phyloP scores from a whole-genome alignment of 179 eudicot genomes.

The Sideroxylon spinosum region DNA sequence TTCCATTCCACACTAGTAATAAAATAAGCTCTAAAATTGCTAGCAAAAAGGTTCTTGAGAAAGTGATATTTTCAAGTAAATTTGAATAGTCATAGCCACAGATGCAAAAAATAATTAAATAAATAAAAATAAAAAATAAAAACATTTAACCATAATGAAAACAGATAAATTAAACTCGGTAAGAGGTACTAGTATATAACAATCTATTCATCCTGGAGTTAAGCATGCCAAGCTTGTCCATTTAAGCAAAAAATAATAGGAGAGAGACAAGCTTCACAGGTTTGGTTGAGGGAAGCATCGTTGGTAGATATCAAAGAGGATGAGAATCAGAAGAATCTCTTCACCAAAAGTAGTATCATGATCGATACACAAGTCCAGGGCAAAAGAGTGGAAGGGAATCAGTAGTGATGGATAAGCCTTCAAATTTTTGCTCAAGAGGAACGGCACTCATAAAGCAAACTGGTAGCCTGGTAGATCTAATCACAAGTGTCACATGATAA shows the following conservation, averaged over 20 bases:
- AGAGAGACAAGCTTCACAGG: not conserved
- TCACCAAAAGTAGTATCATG: not conserved
- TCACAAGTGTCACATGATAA: not conserved
- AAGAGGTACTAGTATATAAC: not conserved
- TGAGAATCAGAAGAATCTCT: not conserved
- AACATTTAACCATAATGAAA: not conserved
- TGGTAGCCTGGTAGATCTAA: not conserved
- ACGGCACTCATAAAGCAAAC: not conserved
- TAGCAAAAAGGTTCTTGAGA: not conserved
- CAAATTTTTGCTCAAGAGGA: not conserved
- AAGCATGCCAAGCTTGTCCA: not conserved
- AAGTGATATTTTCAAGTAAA: not conserved
- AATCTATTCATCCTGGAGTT: not conserved
- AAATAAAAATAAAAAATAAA: no score
- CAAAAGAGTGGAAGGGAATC: not conserved
- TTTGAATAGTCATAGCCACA: not conserved
- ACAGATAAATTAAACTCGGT: not conserved
- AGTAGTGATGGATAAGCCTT: not conserved
- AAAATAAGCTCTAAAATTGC: not conserved
- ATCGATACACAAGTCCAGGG: not conserved
- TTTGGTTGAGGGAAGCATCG: not conserved
- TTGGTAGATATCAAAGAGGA: no score
- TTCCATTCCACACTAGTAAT: not conserved
- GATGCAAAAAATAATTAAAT: not conserved
- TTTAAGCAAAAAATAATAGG: not conserved